Evolutionary conservation across 306 rosid species (phyloP), one percentile per base, ranked within the genome.

Genomic region (Carpinus viminea): DNA sequence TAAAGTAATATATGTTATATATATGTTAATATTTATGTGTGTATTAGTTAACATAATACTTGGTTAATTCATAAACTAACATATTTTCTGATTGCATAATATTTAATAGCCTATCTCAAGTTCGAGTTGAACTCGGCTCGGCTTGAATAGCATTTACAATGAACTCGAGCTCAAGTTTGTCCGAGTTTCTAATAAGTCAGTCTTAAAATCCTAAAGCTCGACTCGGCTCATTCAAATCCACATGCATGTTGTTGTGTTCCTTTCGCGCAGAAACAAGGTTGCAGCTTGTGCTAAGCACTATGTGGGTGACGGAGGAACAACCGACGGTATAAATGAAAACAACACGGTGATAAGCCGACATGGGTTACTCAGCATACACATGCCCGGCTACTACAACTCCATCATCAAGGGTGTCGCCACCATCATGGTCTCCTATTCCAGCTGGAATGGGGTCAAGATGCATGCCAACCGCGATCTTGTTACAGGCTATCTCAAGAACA

Each of bases 281-380:
- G 51, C 16, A 11, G 72, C 72, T 9, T 66, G 72, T 18, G 72
- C 72, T 18, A 66, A 66, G 31, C 72, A 66, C 12, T 66, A 66
- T 66, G 28, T 38, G 72, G 72, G 72, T 41, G 72, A 66, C 38
- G 72, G 72, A 17, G 72, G 72, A 17, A 66, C 72, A 36, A 66
- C 72, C 12, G 38, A 17, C 1, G 72, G 72, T 28, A 66, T 66
- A 43, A 66, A 66, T 66, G 72, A 41, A 38, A 66, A 66, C 50
- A 66, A 66, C 28, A 66, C 72, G 1, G 72, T 38, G 26, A 66
- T 66, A 36, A 24, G 4, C 50, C 38, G 72, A 18, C 72, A 66
- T 66, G 72, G 51, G 41, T 9, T 66, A 28, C 72, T 66, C 5
- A 66, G 72, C 72, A 66, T 41, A 17, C 72, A 66, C 72, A 66